Evolutionary conservation across 768 basidiomycete genomes (phyloP), one percentile per base, ranked within the genome.

Genomic region (Xanthoconium stramineum): DNA sequence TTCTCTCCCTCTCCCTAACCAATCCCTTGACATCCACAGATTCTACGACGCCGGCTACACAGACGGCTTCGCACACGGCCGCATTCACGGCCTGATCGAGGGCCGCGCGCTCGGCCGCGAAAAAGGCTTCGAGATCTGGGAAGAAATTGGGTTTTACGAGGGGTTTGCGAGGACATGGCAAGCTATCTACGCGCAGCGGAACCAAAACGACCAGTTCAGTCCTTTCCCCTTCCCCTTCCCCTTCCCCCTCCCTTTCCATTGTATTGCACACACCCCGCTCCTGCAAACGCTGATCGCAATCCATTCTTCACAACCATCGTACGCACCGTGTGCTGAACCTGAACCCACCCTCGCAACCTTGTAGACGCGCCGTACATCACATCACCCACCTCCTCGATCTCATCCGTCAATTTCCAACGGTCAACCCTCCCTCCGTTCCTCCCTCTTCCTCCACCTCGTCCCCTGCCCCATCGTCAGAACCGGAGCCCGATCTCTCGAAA

Each of bases 81-180:
- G 85, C 39, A 83, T 94, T 7, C 94, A 96, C 63, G 94, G 96
- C 3, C 72, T 91, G 28, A 92, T 94, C 58, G 94, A 99, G 70
- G 96, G 96, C 10, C 80, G 94, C 14, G 88, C 89, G 0, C 79
- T 98, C 17, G 96, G 94, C 2, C 80, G 86, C 52, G 88, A 93
- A 63, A 94, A 96, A 63, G 91, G 90, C 0, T 98, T 86, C 70
- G 94, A 96, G 72, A 85, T 97, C 73, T 98, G 94, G 94, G 95
- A 98, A 70, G 96, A 99, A 70, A 80, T 99, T 13, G 94, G 91
- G 2, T 98, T 87, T 64, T 95, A 95, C 69, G 83, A 95, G 63
- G 96, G 94, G 6, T 88, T 89, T 62, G 92, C 92, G 3, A 58
- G 65, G 52, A 81, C 85, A 53, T 97, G 91, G 91, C 70, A 75